phyloP scores from a whole-genome alignment of 2,329 filamentous ascomycete genomes.

The Aspergillus novoparasiticus region DNA sequence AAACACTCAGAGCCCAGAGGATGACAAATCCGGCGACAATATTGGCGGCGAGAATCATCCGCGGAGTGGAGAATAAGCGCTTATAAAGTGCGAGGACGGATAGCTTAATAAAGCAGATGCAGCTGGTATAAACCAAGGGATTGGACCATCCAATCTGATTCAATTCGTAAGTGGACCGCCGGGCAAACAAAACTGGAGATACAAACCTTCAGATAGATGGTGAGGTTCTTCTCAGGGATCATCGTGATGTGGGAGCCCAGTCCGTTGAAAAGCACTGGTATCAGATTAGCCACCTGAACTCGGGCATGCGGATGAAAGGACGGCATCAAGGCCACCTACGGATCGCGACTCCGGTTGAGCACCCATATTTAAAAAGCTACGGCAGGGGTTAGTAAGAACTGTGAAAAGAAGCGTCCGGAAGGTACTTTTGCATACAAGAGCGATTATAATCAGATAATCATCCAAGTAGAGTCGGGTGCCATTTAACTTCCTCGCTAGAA shows the following conservation, averaged over 20 bases:
- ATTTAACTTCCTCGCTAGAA: conserved; percentile 29
- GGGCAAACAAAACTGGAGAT: no score
- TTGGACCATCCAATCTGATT: conserved; percentile 31
- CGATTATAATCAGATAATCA: conserved; percentile 33
- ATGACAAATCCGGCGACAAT: conserved; percentile 23
- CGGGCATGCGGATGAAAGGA: background rate
- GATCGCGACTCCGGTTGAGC: conserved; percentile 28
- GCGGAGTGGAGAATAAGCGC: conserved; percentile 27
- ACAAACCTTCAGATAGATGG: conserved; percentile 28
- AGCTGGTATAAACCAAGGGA: conserved; percentile 29
- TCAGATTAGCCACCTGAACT: background rate
- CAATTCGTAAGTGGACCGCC: conserved; percentile 2
- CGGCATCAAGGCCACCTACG: conserved; percentile 20
- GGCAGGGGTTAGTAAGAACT: background rate
- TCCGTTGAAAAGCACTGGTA: conserved; percentile 29
- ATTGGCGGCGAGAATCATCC: conserved; percentile 25
- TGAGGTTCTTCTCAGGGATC: conserved; percentile 27
- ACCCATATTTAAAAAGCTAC: conserved; percentile 34
- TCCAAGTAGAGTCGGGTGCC: conserved; percentile 30
- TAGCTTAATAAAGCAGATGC: conserved; percentile 29
- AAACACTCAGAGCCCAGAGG: conserved; percentile 27
- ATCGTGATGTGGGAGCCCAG: conserved; percentile 32
- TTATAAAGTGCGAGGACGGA: conserved; percentile 34
- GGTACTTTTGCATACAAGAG: conserved; percentile 22
- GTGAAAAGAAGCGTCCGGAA: no score